These are phyloP conservation scores for Apiospora malaysiana DNA, from an alignment of 2,329 filamentous ascomycete genomes.

Conservation along the genomic window DNA sequence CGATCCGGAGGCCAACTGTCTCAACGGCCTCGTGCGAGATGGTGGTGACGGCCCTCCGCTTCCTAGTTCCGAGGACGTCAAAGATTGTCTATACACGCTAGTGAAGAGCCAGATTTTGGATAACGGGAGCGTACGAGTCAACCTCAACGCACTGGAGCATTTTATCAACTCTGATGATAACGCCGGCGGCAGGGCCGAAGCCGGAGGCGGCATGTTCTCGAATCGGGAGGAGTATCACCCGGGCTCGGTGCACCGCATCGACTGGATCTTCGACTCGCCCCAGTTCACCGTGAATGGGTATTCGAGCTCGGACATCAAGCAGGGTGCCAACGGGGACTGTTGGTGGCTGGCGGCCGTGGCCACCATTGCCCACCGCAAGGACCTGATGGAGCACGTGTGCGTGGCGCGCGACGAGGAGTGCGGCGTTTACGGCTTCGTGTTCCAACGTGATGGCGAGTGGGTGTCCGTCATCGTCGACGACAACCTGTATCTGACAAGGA, in stretches of 20 bases:
- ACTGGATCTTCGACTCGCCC: slow-evolving; percentile 50
- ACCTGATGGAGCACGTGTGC: slow-evolving; percentile 70
- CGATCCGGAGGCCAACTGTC: slow-evolving; percentile 45
- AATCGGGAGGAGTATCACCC: slow-evolving; percentile 35
- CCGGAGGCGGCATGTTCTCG: slow-evolving; percentile 22
- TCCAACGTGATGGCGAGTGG: slow-evolving; percentile 75
- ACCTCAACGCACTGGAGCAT: slow-evolving; percentile 29
- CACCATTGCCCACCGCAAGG: slow-evolving; percentile 69
- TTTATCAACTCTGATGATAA: slow-evolving; percentile 27
- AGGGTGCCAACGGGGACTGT: slow-evolving; percentile 66
- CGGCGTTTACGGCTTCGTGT: slow-evolving; percentile 77
- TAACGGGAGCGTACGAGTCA: slow-evolving; percentile 28
- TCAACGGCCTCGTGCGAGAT: slow-evolving; percentile 32
- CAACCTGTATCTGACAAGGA: slow-evolving; percentile 67
- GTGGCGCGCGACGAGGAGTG: slow-evolving; percentile 70
- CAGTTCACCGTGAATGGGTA: slow-evolving; percentile 48
- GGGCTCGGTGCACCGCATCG: slow-evolving; percentile 49
- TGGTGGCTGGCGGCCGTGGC: slow-evolving; percentile 76
- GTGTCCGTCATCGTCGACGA: slow-evolving; percentile 75
- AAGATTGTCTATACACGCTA: slow-evolving; percentile 33
- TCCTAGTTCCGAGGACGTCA: slow-evolving; percentile 29
- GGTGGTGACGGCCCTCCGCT: neutral
- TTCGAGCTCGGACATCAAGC: slow-evolving; percentile 49
- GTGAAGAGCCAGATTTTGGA: slow-evolving; percentile 32
- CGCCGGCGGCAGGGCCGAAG: neutral